Evolutionary conservation across 2,329 filamentous ascomycete species (phyloP).

Genomic region (Trichoderma koningii): DNA sequence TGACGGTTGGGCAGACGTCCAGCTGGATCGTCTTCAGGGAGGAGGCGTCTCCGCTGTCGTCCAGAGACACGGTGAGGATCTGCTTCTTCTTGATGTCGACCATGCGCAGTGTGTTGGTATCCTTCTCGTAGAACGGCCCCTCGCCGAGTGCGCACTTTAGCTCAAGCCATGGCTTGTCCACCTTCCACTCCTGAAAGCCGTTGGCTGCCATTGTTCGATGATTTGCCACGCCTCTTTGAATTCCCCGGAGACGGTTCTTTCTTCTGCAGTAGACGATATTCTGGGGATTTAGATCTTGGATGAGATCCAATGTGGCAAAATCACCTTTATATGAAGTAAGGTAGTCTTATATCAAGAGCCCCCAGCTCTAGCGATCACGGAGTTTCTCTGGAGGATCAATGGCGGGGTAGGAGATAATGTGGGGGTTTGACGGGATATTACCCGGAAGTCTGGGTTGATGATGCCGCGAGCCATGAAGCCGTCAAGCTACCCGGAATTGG

Average conservation of each 20-base stretch:
- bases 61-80: constrained; percentile 70
- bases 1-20: constrained; percentile 62
- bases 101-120: constrained; percentile 68
- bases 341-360: background rate
- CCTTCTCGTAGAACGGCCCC: constrained; percentile 71
- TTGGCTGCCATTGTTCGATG: background rate
- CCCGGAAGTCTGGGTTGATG: background rate
- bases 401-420: constrained; percentile 25
- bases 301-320: background rate
- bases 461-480: background rate
- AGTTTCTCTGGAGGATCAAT: constrained; percentile 22
- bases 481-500: constrained; percentile 10
- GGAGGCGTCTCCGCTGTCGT: constrained; percentile 63
- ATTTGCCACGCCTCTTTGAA: background rate
- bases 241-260: background rate
- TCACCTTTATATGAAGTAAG: background rate
- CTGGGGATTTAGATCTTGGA: background rate
- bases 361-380: background rate
- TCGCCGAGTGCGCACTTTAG: constrained; percentile 70
- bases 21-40: constrained; percentile 64
- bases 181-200: constrained; percentile 52
- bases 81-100: constrained; percentile 80
- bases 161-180: constrained; percentile 57
- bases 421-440: constrained; percentile 21
- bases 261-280: too few relatives aligned